Evolutionary conservation across 23 red algal species (phyloP).

Genomic region (Gracilaria vermiculophylla): DNA sequence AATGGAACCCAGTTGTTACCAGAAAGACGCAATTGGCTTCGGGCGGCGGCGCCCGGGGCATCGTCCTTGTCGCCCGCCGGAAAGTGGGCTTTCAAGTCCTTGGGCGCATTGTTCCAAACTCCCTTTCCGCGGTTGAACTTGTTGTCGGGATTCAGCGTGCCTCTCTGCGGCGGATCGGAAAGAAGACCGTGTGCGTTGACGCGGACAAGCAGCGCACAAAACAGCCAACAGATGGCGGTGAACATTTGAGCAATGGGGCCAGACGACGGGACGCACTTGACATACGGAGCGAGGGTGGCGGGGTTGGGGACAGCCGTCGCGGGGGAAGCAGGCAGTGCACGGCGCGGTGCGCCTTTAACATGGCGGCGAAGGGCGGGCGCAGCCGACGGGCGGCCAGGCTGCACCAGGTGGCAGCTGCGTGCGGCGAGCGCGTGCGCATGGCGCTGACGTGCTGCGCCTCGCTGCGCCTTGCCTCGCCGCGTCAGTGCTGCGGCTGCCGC

Average conservation of each 20-base stretch:
- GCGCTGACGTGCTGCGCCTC: not conserved
- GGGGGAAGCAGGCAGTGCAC: not conserved
- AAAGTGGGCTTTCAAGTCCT: conserved; percentile 42
- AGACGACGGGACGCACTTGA: not conserved
- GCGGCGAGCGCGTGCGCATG: not conserved
- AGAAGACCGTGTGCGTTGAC: not conserved
- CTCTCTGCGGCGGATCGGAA: conserved; percentile 18
- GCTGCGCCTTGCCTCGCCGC: not conserved
- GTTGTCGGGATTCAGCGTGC: conserved; percentile 36
- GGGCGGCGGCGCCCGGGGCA: conserved; percentile 12
- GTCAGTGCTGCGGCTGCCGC: too few species aligned
- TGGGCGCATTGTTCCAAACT: not conserved
- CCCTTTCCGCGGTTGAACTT: conserved; percentile 33
- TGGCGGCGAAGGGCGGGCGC: too few species aligned
- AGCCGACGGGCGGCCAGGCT: not conserved
- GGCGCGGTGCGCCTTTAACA: not conserved
- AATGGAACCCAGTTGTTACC: conserved; percentile 48
- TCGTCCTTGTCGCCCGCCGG: conserved; percentile 47
- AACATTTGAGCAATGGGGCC: not conserved
- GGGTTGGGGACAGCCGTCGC: not conserved
- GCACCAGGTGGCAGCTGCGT: not conserved
- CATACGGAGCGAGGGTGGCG: not conserved
- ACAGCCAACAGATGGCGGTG: not conserved
- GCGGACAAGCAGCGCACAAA: not conserved
- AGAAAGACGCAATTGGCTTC: conserved; percentile 14